phyloP scores from a whole-genome alignment of 495 filamentous ascomycete genomes.

The Beverwykella pulmonaria region DNA sequence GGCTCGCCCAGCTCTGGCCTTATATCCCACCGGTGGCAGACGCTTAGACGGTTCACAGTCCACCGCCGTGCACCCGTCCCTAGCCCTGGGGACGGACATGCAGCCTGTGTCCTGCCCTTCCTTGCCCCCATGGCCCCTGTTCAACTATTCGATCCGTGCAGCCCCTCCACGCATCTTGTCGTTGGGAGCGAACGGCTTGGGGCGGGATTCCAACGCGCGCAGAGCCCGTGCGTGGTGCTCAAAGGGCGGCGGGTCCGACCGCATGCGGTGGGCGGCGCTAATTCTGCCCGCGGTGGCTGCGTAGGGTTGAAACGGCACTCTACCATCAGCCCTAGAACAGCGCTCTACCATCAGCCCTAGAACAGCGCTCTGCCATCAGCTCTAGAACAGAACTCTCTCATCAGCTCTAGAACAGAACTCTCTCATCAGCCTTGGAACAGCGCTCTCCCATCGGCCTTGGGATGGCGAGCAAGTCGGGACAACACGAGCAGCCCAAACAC shows the following conservation, averaged over 20 bases:
- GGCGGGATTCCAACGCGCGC: conserved; percentile 1
- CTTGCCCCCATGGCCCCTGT: not conserved
- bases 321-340: not conserved
- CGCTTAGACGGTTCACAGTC: conserved; percentile 4
- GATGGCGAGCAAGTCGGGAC: no score
- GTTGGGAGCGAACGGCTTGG: conserved; percentile 12
- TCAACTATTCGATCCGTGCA: not conserved
- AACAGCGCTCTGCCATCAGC: no score
- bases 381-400: no score
- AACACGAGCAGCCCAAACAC: no score
- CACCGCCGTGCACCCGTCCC: conserved; percentile 11
- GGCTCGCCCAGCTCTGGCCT: conserved; percentile 13
- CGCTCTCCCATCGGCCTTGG: no score
- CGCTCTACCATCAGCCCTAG: no score
- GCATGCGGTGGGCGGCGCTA: conserved; percentile 19
- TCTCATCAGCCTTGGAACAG: no score
- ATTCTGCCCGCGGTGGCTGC: not conserved
- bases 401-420: no score
- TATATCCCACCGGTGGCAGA: conserved; percentile 11
- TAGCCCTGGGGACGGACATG: conserved; percentile 4
- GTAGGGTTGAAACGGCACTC: not conserved
- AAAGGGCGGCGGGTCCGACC: conserved; percentile 18
- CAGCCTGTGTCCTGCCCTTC: not conserved
- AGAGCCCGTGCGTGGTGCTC: conserved; percentile 3
- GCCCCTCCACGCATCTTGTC: not conserved